Percentiles rank a stretch among this genome's conserved stretches.
phyloP scores from a whole-genome alignment of 2,329 filamentous ascomycete species.

The Venturia oleaginea region DNA sequence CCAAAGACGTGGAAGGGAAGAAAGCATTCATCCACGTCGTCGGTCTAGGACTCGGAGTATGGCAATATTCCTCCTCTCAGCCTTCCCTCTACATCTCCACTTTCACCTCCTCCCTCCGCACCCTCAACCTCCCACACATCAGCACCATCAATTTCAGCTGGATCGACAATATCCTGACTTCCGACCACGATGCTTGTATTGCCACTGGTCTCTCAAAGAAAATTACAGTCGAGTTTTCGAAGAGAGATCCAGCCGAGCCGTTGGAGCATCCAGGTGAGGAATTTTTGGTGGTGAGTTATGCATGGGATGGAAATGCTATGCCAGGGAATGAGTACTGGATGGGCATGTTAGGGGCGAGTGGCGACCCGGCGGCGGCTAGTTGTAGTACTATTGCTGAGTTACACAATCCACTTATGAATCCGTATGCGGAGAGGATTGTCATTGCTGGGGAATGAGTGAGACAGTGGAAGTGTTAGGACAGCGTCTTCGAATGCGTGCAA shows the following conservation, averaged over 20 bases:
- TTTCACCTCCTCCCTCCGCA: slow-evolving; percentile 19
- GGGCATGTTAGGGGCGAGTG: slow-evolving; percentile 20
- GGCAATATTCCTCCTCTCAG: slow-evolving; percentile 20
- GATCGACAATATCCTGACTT: slow-evolving; percentile 14
- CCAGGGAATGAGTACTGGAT: slow-evolving; percentile 28
- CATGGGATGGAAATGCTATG: slow-evolving; percentile 28
- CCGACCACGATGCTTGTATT: background rate
- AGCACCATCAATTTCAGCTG: slow-evolving; percentile 24
- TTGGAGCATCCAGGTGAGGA: slow-evolving; percentile 15
- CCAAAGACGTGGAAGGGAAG: slow-evolving; percentile 16
- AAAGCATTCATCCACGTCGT: slow-evolving; percentile 24
- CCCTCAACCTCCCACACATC: slow-evolving; percentile 18
- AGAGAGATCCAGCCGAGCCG: slow-evolving; percentile 23
- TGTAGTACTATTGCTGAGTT: slow-evolving; percentile 26
- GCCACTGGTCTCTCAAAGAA: slow-evolving; percentile 14
- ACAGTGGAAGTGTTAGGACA: too few relatives aligned
- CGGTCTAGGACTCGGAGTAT: slow-evolving; percentile 26
- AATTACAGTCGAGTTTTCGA: slow-evolving; percentile 22
- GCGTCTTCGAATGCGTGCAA: too few relatives aligned
- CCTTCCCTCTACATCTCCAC: slow-evolving; percentile 20
- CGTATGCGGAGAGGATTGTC: slow-evolving; percentile 13
- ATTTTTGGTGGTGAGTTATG: slow-evolving; percentile 25
- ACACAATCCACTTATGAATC: slow-evolving; percentile 26
- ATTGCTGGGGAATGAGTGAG: slow-evolving; percentile 1
- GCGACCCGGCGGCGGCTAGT: slow-evolving; percentile 27